Conservation (phyloP, 2,329 filamentous ascomycete genomes). For the Celoporthe dispersa region DNA sequence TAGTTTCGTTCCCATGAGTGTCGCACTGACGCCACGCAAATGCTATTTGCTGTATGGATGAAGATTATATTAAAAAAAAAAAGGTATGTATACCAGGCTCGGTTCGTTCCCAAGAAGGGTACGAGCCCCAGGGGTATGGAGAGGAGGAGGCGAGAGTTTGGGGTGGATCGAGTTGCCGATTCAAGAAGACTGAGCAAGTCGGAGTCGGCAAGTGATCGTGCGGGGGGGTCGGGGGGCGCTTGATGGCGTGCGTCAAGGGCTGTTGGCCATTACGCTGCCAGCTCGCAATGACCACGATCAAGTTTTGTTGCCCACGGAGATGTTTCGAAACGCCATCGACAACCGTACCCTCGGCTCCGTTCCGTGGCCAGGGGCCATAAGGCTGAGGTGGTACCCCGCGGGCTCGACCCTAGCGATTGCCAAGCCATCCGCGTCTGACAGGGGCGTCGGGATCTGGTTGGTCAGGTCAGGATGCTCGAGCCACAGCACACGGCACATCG, state of each 20-base stretch:
- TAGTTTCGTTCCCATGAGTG: constrained; percentile 24
- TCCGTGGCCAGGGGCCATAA: background rate
- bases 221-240: background rate
- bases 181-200: background rate
- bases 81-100: background rate
- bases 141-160: background rate
- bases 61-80: background rate
- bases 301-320: background rate
- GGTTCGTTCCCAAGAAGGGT: background rate
- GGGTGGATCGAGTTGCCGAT: constrained; percentile 15
- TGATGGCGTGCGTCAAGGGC: background rate
- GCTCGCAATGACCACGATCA: background rate
- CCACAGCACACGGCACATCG: background rate
- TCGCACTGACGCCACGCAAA: constrained; percentile 23
- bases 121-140: constrained; percentile 19
- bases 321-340: background rate
- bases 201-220: background rate
- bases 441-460: background rate
- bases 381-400: background rate
- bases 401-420: background rate
- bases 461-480: background rate
- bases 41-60: constrained; percentile 20
- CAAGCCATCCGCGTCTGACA: background rate
- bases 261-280: background rate
- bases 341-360: background rate